A percentile compares a stretch with the other conserved stretches of the same genome.
phyloP scores from a whole-genome alignment of 2,329 filamentous ascomycete genomes.

The Xylaria sp. region DNA sequence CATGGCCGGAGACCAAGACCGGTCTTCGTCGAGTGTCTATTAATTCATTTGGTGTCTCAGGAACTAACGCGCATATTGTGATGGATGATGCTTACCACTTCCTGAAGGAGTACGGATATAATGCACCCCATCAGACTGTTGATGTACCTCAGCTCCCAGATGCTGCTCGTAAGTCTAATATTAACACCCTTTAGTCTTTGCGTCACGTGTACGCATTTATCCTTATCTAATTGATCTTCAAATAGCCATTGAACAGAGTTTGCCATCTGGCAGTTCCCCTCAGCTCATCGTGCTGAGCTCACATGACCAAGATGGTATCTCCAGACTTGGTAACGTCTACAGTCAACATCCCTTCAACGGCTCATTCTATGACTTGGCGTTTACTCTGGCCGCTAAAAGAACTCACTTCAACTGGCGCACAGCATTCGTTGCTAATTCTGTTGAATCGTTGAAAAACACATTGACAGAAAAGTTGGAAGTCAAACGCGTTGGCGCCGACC shows the following conservation, averaged over 20 bases:
- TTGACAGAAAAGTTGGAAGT: conserved; percentile 16
- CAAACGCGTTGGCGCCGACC: conserved; percentile 11
- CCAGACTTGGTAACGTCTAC: conserved; percentile 23
- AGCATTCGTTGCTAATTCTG: conserved; percentile 23
- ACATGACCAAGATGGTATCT: conserved; percentile 33
- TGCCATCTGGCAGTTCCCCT: neutral
- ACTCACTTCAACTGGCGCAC: conserved; percentile 29
- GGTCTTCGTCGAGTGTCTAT: neutral
- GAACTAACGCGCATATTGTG: neutral
- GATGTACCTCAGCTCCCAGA: conserved; percentile 14
- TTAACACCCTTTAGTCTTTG: neutral
- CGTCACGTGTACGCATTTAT: neutral
- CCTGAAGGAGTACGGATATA: conserved; percentile 16
- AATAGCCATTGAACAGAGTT: neutral
- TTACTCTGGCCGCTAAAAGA: conserved; percentile 27
- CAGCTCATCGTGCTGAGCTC: conserved; percentile 30
- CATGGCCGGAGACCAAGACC: neutral
- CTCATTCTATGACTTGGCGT: conserved; percentile 21
- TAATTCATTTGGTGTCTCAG: neutral
- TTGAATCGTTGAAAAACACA: conserved; percentile 15
- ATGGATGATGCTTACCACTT: neutral
- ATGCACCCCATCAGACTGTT: conserved; percentile 3
- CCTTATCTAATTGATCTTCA: neutral
- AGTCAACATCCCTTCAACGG: conserved; percentile 16
- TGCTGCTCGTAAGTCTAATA: conserved; percentile 3